phyloP scores from a whole-genome alignment of 257 asterid species.

The Ajuga chamaepitys region DNA sequence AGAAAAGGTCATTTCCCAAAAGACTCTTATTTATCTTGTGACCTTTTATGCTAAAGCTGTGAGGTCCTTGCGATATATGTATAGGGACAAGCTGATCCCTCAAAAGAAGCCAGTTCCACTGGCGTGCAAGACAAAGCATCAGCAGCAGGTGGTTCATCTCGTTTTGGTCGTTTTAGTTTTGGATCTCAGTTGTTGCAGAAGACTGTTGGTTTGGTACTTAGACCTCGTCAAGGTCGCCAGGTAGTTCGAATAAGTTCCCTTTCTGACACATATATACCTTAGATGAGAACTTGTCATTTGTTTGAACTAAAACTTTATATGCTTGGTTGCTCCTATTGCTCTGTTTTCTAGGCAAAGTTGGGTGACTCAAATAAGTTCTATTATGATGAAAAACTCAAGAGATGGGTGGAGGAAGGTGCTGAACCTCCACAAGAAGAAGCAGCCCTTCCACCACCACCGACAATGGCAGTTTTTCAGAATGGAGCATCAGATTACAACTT shows the following conservation, averaged over 20 bases:
- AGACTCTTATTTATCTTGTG: background rate
- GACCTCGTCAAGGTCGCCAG: constrained; percentile 54
- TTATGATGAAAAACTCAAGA: constrained; percentile 79
- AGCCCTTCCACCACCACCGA: constrained; percentile 78
- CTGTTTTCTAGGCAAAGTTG: constrained; percentile 68
- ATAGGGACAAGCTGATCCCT: constrained; percentile 57
- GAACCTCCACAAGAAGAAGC: constrained; percentile 64
- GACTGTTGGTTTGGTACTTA: constrained; percentile 54
- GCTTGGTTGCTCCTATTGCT: constrained; percentile 3
- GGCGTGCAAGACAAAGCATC: constrained; percentile 44
- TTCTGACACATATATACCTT: background rate
- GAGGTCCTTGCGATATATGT: constrained; percentile 1
- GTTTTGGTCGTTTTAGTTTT: constrained; percentile 62
- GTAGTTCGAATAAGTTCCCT: constrained; percentile 11
- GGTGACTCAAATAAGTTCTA: constrained; percentile 84
- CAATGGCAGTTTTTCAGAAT: constrained; percentile 65
- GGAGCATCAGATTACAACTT: constrained; percentile 71
- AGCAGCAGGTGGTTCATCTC: constrained; percentile 36
- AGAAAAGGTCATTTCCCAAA: too few relatives aligned
- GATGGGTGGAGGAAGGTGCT: constrained; percentile 98
- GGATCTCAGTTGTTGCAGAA: constrained; percentile 54
- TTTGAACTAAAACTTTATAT: background rate
- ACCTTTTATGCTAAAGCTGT: background rate
- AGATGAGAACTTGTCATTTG: background rate
- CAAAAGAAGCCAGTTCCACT: constrained; percentile 54